Evolutionary conservation across 148 eudicot species (phyloP), one percentile per base, ranked within the genome.

Genomic region (Nepenthes mirabilis): DNA sequence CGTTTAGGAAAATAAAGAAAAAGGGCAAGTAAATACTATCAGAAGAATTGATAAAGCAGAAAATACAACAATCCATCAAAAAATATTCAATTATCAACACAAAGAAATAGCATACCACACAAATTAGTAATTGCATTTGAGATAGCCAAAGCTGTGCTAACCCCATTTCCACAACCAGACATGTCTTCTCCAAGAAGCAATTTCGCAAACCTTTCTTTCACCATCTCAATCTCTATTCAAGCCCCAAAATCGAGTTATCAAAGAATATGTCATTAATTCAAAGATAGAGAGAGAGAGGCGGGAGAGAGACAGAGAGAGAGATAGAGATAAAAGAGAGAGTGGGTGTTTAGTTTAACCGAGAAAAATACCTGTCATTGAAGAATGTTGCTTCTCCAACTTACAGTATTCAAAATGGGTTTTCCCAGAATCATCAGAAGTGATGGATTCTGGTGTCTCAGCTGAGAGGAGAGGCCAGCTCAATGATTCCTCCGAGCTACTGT

Each of bases 151-250:
- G 96, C 89, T 35, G 91, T 74, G 60, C 68, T 65, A 71, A 85
- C 96, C 58, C 96, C 93, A 69, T 83, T 83, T 58, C 96, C 93
- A 68, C 76, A 76, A 57, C 93, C 93, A 59, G 96, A 89, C 96
- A 89, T 85, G 62, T 89, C 96, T 66, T 88, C 96, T 55, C 96
- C 96, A 52, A 85, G 84, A 74, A 88, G 61, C 83, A 88, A 67
- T 61, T 89, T 89, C 9, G 93, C 75, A 73, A 89, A 89, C 67
- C 90, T 83, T 52, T 89, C 93, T 66, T 83, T 89, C 89, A 88
- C 83, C 89, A 85, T 75, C 60, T 85, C 83, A 74, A 74, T 74
- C 64, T 88, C 96, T 88, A 68, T 23, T 2, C 36, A 58, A 66
- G 36, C 9, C 49, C 52, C 68, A 50, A 60, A 34, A 23, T 33